These are phyloP conservation scores for Oldenlandia corymbosa DNA, from an alignment of 257 asterid genomes.

Conservation along the genomic window DNA sequence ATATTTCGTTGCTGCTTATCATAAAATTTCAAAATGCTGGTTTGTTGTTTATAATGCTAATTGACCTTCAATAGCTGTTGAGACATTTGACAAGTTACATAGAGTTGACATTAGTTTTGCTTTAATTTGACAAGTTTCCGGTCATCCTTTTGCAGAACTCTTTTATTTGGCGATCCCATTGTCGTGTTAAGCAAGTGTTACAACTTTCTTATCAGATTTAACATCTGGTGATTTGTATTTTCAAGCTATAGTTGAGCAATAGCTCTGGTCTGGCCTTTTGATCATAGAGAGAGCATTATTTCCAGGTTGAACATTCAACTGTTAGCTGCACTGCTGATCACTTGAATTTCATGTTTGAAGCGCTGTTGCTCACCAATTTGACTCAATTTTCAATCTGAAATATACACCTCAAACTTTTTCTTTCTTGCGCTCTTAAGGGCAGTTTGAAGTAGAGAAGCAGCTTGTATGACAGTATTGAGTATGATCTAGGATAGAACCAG, in stretches of 20 bases:
- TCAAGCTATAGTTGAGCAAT: background rate
- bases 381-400: background rate
- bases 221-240: conserved; percentile 2
- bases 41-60: background rate
- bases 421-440: background rate
- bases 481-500: too few species aligned
- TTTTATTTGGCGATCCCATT: background rate
- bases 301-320: background rate
- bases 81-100: background rate
- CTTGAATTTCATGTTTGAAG: background rate
- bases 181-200: background rate
- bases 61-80: background rate
- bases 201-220: conserved; percentile 4
- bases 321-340: background rate
- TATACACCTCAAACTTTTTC: background rate
- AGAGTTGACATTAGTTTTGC: background rate
- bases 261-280: background rate
- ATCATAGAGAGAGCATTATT: background rate
- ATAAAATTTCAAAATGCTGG: background rate
- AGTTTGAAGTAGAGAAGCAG: background rate
- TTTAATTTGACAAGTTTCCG: background rate
- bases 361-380: background rate
- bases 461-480: conserved; percentile 8
- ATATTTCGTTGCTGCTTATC: background rate
- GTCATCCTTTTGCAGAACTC: conserved; percentile 5